These are phyloP conservation scores for Sporisorium graminicola DNA, from an alignment of 1,284 basidiomycete genomes.

Conservation along the genomic window DNA sequence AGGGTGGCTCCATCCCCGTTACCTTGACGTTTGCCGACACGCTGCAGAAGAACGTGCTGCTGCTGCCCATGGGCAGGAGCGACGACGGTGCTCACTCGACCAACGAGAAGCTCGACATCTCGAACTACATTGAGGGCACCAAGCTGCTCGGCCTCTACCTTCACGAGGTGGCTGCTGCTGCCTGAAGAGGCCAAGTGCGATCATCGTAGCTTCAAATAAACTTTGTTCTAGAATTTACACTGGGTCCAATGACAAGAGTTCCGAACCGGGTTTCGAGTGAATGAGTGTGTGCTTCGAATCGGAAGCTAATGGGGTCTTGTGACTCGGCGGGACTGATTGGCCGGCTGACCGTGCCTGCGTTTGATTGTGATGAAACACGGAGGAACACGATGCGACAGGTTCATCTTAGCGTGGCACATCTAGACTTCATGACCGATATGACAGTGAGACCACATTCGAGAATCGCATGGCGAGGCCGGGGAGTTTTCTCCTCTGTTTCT, in stretches of 20 bases:
- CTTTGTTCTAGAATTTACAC: background rate
- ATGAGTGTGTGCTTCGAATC: too few species aligned
- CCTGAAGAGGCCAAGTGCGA: conserved; percentile 4
- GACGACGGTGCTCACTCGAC: conserved; percentile 90
- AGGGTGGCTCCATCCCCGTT: conserved; percentile 96
- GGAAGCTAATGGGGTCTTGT: background rate
- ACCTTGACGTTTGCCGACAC: conserved; percentile 92
- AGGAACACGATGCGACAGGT: background rate
- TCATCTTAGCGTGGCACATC: too few species aligned
- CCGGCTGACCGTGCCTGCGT: conserved; percentile 5
- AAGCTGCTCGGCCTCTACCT: conserved; percentile 82
- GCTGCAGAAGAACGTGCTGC: conserved; percentile 75
- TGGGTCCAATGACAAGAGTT: background rate
- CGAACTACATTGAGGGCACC: conserved; percentile 89
- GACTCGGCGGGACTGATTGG: background rate
- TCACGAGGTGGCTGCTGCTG: conserved; percentile 77
- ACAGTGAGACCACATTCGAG: background rate
- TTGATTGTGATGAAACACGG: background rate
- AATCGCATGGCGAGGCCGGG: background rate
- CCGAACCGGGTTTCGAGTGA: background rate
- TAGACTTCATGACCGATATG: background rate
- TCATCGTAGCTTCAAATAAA: background rate
- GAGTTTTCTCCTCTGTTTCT: background rate
- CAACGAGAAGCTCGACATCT: conserved; percentile 93
- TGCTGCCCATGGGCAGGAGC: conserved; percentile 84